These are phyloP conservation scores for Schoenoplectus tabernaemontani DNA, from an alignment of 202 grass and related monocot genomes.

Conservation along the genomic window DNA sequence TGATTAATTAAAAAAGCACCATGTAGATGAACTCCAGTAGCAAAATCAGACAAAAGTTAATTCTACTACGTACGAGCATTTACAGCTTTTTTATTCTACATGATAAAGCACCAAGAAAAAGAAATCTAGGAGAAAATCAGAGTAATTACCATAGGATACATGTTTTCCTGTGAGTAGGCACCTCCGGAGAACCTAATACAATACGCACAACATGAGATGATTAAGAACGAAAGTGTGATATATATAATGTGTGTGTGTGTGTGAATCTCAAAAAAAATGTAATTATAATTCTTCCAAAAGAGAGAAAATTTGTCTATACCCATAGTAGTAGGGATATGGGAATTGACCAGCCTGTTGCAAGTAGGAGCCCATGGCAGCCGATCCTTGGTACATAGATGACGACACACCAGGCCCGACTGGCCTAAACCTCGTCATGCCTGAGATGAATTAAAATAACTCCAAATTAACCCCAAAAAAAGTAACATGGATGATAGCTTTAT, in stretches of 20 bases:
- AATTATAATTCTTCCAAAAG: background rate
- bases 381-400: conserved; percentile 24
- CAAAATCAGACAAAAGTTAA: background rate
- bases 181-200: conserved; percentile 26
- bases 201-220: background rate
- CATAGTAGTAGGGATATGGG: conserved; percentile 25
- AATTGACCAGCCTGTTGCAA: conserved; percentile 27
- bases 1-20: background rate
- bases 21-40: background rate
- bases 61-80: background rate
- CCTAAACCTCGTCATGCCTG: conserved; percentile 20
- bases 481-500: background rate
- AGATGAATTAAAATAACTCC: background rate
- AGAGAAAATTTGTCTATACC: conserved; percentile 9
- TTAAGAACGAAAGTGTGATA: background rate
- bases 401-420: conserved; percentile 6
- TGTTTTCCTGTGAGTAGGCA: conserved; percentile 28
- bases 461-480: background rate
- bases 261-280: background rate
- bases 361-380: conserved; percentile 21
- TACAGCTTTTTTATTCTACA: background rate
- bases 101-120: background rate
- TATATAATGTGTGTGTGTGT: too few relatives aligned
- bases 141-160: conserved; percentile 32
- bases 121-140: background rate